Base-by-base conservation (phyloP, 1,284 basidiomycete species). In the Trametes polyzona region DNA sequence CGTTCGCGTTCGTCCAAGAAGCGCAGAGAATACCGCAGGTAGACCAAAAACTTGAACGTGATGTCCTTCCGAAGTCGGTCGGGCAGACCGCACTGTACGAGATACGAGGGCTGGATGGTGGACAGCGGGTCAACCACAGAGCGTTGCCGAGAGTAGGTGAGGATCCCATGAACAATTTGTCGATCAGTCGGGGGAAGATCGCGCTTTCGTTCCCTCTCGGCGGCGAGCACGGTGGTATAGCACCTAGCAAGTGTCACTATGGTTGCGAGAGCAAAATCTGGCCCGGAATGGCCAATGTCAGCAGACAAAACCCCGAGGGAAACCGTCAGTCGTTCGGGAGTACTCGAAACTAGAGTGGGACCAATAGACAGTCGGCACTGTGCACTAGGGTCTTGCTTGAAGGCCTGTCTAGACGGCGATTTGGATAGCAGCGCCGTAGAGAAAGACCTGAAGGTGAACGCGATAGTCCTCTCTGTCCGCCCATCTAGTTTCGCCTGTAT, bases 81-180 rank as follows among this genome's bases (percentile, higher is more conserved):
- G 3, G 90, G 88, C 11, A 78, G 73, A 3, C 90, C 91, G 48
- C 77, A 79, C 68, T 92, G 91, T 26, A 93, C 82, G 36, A 93
- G 78, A 67, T 86, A 92, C 1, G 90, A 91, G 3, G 90, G 90
- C 48, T 90, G 91, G 41, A 84, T 90, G 40, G 86, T 85, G 21
- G 91, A 92, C 33, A 89, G 77, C 21, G 88, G 87, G 68, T 94
- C 91, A 8, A 89, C 77, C 24, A 84, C 73, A 3, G 80, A 67
- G n/a, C 77, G 72, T 27, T 79, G 71, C 32, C 73, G 73, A 7
- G 84, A 84, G 50, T 73, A 73, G 52, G 72, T 67, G 40, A 90
- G 74, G 46, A 89, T 78, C 30, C 73, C 71, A 54, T 73, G 72
- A 19, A 88, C 71, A 12, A 81, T 61, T 21, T 65, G 64, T 14